Base-by-base conservation (phyloP, 2,329 filamentous ascomycete genomes). In the Coniochaeta ligniaria region DNA sequence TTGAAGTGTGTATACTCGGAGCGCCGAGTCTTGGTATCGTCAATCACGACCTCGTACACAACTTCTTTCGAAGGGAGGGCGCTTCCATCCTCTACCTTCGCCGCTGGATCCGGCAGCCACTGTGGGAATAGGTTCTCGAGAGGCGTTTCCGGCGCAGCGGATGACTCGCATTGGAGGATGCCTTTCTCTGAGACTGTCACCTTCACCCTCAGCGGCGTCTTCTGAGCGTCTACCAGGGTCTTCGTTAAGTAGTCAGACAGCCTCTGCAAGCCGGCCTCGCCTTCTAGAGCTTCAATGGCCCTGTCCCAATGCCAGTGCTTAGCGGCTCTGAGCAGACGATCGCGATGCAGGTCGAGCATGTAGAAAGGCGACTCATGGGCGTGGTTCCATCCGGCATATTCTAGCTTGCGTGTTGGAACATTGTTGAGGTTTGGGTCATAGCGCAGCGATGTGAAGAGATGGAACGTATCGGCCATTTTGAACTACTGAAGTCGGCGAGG, bases 1-100 rank as follows among this genome's bases (percentile, higher is more conserved):
- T 99, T 98, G 77, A 90, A 90, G 61, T 88, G 86, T 0, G 93
- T 96, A 69, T 88, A 90, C n/a, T 85, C 81, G 1, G 83, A 84
- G 45, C 74, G 72, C 8, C 65, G 41, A 0, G 79, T 81, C n/a
- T 59, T 59, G n/a, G 64, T 61, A 11, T 61, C 59, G 66, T 85
- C 82, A 3, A 83, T 61, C 0, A 79, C 62, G 2, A 85, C 70
- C 2, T 75, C 73, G 62, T 76, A 83, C 1, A 68, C 68, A 0
- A 72, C 68, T n/a, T 66, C 61, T 28, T 67, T 70, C 1, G 63
- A 60, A 2, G 62, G 63, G 11, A 60, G 12, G 26, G 59, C 14
- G 11, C 60, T 64, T 1, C 69, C 67, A 14, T 70, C 69, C 2
- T 61, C 67, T 63, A 60, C 61, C 3, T 61, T 59, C 14, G 35